Evolutionary conservation across 768 basidiomycete species (phyloP).

Genomic region (Piloderma croceum): DNA sequence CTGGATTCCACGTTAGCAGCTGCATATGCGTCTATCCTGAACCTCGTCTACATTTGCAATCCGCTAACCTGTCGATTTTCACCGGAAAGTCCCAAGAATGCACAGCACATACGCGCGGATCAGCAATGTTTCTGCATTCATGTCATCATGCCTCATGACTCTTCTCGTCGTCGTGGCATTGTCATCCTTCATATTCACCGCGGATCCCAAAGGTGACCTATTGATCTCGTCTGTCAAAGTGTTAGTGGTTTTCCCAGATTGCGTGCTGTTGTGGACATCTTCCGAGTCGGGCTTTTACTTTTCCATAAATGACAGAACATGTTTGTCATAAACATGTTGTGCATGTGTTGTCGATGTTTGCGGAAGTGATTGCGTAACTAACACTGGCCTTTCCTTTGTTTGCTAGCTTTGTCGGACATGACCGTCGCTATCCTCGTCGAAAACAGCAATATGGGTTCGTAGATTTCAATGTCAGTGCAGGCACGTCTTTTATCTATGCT

Average conservation of each 20-base stretch:
- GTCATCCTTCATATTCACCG: conserved; percentile 62
- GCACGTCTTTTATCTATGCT: conserved; percentile 34
- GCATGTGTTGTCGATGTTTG: too few relatives aligned
- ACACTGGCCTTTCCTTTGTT: conserved; percentile 7
- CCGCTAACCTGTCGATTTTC: too few relatives aligned
- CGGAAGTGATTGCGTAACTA: too few relatives aligned
- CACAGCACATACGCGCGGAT: conserved; percentile 64
- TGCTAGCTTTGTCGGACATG: conserved; percentile 41
- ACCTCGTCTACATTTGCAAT: too few relatives aligned
- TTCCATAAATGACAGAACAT: too few relatives aligned
- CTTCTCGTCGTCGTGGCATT: conserved; percentile 67
- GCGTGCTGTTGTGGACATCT: background rate
- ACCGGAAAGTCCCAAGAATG: too few relatives aligned
- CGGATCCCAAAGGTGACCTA: conserved; percentile 52
- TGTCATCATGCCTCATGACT: conserved; percentile 71
- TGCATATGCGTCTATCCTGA: too few relatives aligned
- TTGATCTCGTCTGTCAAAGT: conserved; percentile 68
- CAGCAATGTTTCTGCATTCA: conserved; percentile 67
- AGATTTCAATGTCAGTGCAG: conserved; percentile 76
- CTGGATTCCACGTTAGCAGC: too few relatives aligned
- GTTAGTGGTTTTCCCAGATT: conserved; percentile 39
- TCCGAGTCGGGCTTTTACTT: conserved; percentile 3
- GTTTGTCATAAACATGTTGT: too few relatives aligned
- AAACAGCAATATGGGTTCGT: conserved; percentile 77
- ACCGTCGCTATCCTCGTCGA: conserved; percentile 49